A percentile compares a stretch with the other conserved stretches of the same genome.
phyloP scores from a whole-genome alignment of 306 rosid species.

The Spatholobus suberectus region DNA sequence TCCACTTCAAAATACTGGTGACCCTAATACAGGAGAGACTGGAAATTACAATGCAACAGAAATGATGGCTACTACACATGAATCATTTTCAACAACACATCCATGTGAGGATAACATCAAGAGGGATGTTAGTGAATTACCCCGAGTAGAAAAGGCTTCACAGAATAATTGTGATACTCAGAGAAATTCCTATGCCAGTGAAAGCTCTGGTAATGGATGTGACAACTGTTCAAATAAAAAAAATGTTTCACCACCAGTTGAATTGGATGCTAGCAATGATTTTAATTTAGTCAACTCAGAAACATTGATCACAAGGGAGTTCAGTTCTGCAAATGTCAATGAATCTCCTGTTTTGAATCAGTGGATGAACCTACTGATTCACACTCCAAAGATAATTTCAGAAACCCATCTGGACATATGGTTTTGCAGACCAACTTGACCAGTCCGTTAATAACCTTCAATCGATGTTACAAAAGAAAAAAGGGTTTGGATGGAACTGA shows the following conservation, averaged over 20 bases:
- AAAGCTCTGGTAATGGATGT: constrained; percentile 32
- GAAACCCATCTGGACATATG: constrained; percentile 30
- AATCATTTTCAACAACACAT: constrained; percentile 30
- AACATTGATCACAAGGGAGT: constrained; percentile 38
- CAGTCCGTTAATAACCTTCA: constrained; percentile 56
- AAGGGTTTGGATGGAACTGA: constrained; percentile 43
- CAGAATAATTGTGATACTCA: constrained; percentile 35
- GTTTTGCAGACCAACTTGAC: constrained; percentile 37
- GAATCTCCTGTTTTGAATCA: constrained; percentile 41
- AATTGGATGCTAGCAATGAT: constrained; percentile 32
- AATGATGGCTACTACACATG: constrained; percentile 1
- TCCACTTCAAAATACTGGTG: constrained; percentile 38
- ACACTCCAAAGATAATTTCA: constrained; percentile 39
- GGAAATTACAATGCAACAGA: constrained; percentile 41
- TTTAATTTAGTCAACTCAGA: constrained; percentile 36
- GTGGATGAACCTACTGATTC: constrained; percentile 43
- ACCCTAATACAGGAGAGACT: constrained; percentile 35
- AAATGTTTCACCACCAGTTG: constrained; percentile 35
- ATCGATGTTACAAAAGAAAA: constrained; percentile 57
- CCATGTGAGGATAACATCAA: constrained; percentile 41
- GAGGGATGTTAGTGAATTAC: constrained; percentile 35
- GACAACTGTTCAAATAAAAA: constrained; percentile 36
- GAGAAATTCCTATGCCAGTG: constrained; percentile 21
- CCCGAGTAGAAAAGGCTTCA: constrained; percentile 38
- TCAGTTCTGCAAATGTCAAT: constrained; percentile 33